Evolutionary conservation across 306 rosid species (phyloP).

Genomic region (Betula pendula): DNA sequence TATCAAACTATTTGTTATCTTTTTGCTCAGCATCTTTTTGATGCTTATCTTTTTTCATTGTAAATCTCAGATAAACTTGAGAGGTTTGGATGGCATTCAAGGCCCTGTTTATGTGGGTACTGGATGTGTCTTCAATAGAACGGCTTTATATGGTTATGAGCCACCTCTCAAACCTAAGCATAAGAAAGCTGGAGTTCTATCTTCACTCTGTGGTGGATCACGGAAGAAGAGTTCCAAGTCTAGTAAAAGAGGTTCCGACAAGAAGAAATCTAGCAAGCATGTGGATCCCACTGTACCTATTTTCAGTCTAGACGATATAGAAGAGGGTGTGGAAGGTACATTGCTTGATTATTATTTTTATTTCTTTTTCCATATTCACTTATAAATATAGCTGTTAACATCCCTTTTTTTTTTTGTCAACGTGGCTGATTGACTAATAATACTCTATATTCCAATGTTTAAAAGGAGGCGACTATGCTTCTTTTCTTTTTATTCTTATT

Average conservation of each 20-base stretch:
- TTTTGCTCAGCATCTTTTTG: constrained; percentile 5
- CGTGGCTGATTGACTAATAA: not conserved
- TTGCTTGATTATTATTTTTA: not conserved
- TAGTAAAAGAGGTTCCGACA: constrained; percentile 71
- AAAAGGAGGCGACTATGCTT: constrained; percentile 11
- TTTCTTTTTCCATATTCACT: constrained; percentile 4
- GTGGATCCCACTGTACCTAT: constrained; percentile 81
- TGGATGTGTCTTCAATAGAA: constrained; percentile 93
- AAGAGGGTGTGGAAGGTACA: constrained; percentile 95
- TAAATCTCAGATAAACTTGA: constrained; percentile 77
- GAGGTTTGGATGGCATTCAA: constrained; percentile 97
- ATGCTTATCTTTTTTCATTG: constrained; percentile 12
- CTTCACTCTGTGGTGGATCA: constrained; percentile 72
- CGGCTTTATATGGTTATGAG: constrained; percentile 92
- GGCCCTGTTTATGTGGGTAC: constrained; percentile 99
- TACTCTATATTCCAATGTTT: constrained; percentile 6
- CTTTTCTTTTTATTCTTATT: constrained; percentile 4
- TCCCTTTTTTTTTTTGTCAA: not conserved
- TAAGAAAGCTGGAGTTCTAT: constrained; percentile 64
- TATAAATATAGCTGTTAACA: not conserved
- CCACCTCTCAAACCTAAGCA: constrained; percentile 86
- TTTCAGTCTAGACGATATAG: constrained; percentile 86
- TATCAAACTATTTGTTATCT: not conserved
- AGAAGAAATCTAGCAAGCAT: constrained; percentile 73
- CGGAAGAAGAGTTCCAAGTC: constrained; percentile 72